Evolutionary conservation across 768 basidiomycete genomes (phyloP).

Genomic region (Mycena filopes): DNA sequence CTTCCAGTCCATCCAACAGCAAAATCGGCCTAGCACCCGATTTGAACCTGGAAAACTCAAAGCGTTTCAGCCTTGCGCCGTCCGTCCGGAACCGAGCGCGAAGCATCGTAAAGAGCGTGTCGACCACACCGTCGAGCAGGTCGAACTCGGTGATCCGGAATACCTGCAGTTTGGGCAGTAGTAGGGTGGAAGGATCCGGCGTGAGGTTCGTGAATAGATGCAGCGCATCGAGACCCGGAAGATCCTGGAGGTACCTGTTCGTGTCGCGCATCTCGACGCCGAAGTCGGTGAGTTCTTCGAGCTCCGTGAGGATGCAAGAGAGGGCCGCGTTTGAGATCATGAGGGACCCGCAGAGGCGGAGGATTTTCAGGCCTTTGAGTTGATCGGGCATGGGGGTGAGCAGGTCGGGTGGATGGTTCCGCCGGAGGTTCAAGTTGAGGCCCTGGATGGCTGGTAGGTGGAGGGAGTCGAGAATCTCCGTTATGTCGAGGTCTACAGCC

Average conservation of each 20-base stretch:
- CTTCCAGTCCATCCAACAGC: not conserved
- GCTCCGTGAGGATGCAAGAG: constrained; percentile 2
- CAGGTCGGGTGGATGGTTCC: not conserved
- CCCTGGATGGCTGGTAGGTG: constrained; percentile 3
- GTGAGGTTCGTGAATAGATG: constrained; percentile 4
- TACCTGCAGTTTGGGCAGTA: not conserved
- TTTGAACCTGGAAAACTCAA: not conserved
- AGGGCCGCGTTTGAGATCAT: constrained; percentile 5
- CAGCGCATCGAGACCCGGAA: not conserved
- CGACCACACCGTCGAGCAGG: not conserved
- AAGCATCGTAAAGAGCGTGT: constrained; percentile 10
- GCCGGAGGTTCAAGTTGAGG: not conserved
- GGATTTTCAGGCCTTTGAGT: constrained; percentile 9
- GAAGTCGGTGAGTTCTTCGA: not conserved
- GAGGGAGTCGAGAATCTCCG: not conserved
- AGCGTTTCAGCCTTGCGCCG: not conserved
- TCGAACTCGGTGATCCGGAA: not conserved
- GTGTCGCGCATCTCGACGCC: not conserved
- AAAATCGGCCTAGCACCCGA: not conserved
- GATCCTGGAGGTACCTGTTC: no score
- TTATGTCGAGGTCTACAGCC: not conserved
- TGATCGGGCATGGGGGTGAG: not conserved
- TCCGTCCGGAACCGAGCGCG: not conserved
- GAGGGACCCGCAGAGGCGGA: constrained; percentile 1
- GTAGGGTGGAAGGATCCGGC: not conserved